These are phyloP conservation scores for Bremia lactucae DNA, from an alignment of 352 stramenopile genomes.

Conservation along the genomic window DNA sequence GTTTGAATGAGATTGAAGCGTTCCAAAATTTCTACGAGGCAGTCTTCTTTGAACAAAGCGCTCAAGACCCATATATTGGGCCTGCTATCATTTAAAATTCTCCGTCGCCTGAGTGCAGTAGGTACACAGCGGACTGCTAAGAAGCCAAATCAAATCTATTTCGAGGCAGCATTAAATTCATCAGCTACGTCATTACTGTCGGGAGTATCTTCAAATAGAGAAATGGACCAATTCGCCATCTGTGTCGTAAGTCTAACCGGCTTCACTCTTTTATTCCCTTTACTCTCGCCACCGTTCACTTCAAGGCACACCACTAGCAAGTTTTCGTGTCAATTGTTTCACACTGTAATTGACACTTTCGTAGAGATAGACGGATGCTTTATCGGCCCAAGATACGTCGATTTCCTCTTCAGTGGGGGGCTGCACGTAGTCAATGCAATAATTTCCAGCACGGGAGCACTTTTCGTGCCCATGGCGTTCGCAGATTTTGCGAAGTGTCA, in stretches of 20 bases:
- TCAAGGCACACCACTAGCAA: slow-evolving; percentile 5
- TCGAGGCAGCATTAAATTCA: too few species aligned
- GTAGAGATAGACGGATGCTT: slow-evolving; percentile 70
- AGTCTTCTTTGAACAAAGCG: slow-evolving; percentile 66
- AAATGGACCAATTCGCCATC: too few species aligned
- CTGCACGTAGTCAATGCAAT: slow-evolving; percentile 61
- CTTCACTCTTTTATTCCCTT: background rate
- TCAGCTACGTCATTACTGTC: too few species aligned
- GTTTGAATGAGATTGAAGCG: slow-evolving; percentile 62
- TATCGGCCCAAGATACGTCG: slow-evolving; percentile 69
- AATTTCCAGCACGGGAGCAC: slow-evolving; percentile 41
- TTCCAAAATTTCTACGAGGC: slow-evolving; percentile 81
- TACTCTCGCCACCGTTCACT: background rate
- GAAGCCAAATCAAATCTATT: too few species aligned
- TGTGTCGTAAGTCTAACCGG: too few species aligned
- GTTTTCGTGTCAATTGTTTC: slow-evolving; percentile 23
- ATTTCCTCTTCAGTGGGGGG: slow-evolving; percentile 58
- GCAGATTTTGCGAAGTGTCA: slow-evolving; percentile 74
- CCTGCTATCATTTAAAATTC: slow-evolving; percentile 32
- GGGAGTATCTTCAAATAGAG: too few species aligned
- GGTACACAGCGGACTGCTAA: too few species aligned
- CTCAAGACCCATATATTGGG: slow-evolving; percentile 22
- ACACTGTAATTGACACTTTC: slow-evolving; percentile 41
- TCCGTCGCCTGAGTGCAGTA: too few species aligned
- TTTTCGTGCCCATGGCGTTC: slow-evolving; percentile 58